Evolutionary conservation across 495 filamentous ascomycete genomes (phyloP).

Genomic region (Aspergillus asperescens): DNA sequence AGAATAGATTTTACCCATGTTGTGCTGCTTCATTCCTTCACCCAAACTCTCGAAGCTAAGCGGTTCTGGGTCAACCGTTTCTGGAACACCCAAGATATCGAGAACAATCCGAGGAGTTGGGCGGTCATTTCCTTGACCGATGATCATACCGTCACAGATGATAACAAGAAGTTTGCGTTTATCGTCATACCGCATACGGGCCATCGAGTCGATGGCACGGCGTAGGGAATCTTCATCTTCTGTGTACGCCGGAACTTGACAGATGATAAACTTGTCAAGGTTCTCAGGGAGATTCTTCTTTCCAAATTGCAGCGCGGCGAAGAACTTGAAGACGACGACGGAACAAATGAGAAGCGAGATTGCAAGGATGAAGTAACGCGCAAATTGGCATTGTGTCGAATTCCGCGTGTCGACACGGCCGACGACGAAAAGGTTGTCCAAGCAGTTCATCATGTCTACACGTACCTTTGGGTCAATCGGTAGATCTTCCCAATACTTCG

Average conservation of each 20-base stretch:
- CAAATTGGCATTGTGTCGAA: constrained; percentile 78
- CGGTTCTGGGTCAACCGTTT: constrained; percentile 91
- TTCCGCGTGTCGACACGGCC: constrained; percentile 90
- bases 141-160: constrained; percentile 98
- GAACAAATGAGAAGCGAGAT: constrained; percentile 74
- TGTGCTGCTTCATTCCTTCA: constrained; percentile 95
- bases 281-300: constrained; percentile 89
- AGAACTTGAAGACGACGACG: constrained; percentile 93
- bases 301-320: constrained; percentile 91
- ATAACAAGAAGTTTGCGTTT: constrained; percentile 94
- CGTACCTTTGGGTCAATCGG: constrained; percentile 49
- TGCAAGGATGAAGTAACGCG: constrained; percentile 87
- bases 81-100: constrained; percentile 92
- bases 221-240: constrained; percentile 97
- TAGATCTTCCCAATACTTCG: constrained; percentile 73
- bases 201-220: constrained; percentile 93
- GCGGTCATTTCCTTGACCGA: constrained; percentile 94
- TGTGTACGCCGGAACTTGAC: constrained; percentile 95
- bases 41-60: constrained; percentile 96
- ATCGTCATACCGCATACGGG: constrained; percentile 95
- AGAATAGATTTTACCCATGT: constrained; percentile 98
- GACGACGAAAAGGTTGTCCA: constrained; percentile 94
- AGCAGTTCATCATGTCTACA: constrained; percentile 69
- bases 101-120: constrained; percentile 94
- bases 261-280: constrained; percentile 97